These are phyloP conservation scores for Eucalyptus erythrocorys DNA, from an alignment of 345 rosid species.

Conservation along the genomic window DNA sequence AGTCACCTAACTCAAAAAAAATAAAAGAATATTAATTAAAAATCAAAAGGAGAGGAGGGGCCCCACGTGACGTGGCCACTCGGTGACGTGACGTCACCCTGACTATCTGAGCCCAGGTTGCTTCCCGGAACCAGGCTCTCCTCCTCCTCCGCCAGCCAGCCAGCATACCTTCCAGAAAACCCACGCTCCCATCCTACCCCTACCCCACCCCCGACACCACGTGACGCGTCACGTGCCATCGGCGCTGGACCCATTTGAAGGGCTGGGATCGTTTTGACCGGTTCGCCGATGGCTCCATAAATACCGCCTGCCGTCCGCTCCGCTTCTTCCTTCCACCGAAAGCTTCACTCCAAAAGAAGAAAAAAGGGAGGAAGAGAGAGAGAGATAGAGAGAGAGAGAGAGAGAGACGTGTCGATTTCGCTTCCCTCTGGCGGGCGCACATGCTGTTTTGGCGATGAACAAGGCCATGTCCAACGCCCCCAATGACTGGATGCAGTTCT, in stretches of 20 bases:
- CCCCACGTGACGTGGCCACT: neutral
- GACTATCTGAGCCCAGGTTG: neutral
- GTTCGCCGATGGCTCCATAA: neutral
- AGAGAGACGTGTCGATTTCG: no score
- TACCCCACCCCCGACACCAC: neutral
- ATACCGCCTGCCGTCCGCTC: neutral
- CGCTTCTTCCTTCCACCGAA: neutral
- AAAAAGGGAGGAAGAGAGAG: no score
- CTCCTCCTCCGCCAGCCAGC: neutral
- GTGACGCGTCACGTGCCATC: neutral
- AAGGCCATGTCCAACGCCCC: conserved; percentile 46
- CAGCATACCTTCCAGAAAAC: neutral
- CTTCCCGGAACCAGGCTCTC: neutral
- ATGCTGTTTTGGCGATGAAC: conserved; percentile 7
- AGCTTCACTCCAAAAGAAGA: neutral
- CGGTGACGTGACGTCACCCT: neutral
- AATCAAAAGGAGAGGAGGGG: accelerated
- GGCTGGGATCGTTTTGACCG: neutral
- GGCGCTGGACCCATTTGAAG: neutral
- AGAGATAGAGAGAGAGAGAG: no score
- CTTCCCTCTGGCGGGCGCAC: neutral
- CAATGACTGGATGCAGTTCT: conserved; percentile 58
- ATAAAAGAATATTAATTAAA: neutral
- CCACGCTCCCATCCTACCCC: neutral
- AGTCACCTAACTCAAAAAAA: neutral